phyloP scores from a whole-genome alignment of 1,284 basidiomycete species.

The Cryptococcus sp. region DNA sequence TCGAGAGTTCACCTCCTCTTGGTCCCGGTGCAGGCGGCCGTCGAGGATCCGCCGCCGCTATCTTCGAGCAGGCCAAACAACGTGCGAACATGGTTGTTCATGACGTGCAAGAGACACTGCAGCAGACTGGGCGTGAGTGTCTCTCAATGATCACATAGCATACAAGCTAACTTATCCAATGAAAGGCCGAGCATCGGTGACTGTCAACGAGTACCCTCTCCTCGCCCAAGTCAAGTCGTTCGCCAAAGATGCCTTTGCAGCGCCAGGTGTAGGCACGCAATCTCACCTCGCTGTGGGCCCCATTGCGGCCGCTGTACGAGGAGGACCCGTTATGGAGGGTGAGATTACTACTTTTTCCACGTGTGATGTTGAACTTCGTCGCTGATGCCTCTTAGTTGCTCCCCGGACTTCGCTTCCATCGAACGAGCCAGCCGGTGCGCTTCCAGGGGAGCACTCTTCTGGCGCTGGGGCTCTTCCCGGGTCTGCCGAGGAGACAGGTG shows the following conservation, averaged over 20 bases:
- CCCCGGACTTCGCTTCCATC: constrained; percentile 30
- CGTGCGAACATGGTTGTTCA: constrained; percentile 19
- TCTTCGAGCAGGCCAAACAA: constrained; percentile 28
- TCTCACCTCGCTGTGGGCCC: background rate
- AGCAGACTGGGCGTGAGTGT: background rate
- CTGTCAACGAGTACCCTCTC: constrained; percentile 7
- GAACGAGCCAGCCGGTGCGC: constrained; percentile 35
- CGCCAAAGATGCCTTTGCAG: constrained; percentile 12
- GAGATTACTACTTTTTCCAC: too few relatives aligned
- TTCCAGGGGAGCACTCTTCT: constrained; percentile 34
- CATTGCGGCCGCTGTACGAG: constrained; percentile 1
- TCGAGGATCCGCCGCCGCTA: constrained; percentile 18
- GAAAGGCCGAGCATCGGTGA: constrained; percentile 21
- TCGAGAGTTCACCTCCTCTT: background rate
- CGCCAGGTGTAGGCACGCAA: constrained; percentile 2
- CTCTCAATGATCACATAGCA: background rate
- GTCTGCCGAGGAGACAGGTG: constrained; percentile 47
- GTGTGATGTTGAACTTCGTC: too few relatives aligned
- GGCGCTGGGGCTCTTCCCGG: constrained; percentile 56
- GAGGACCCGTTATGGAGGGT: too few relatives aligned
- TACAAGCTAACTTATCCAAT: background rate
- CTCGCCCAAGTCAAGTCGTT: constrained; percentile 23
- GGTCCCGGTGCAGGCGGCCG: constrained; percentile 3
- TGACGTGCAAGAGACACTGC: constrained; percentile 2
- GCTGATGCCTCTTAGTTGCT: constrained; percentile 7